These are phyloP conservation scores for Saprolegnia diclina DNA, from an alignment of 352 stramenopile genomes.

Conservation along the genomic window DNA sequence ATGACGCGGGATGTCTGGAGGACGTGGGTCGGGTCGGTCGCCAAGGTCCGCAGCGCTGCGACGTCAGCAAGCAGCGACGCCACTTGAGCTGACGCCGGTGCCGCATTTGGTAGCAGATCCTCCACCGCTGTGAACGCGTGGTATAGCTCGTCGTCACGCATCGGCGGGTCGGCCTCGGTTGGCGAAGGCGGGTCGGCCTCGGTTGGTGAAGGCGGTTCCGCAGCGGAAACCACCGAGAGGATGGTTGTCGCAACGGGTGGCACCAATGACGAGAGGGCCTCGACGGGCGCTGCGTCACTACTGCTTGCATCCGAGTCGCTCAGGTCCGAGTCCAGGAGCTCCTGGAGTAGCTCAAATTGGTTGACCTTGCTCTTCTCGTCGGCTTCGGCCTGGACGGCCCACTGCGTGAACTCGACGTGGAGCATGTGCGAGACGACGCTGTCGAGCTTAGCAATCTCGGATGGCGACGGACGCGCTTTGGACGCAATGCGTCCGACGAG, in stretches of 20 bases:
- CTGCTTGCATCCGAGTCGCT: not conserved
- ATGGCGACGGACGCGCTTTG: not conserved
- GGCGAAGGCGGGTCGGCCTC: not conserved
- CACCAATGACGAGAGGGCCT: not conserved
- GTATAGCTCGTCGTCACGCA: not conserved
- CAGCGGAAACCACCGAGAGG: too few species aligned
- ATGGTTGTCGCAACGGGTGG: not conserved
- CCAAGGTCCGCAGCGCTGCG: not conserved
- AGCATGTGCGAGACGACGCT: constrained; percentile 48
- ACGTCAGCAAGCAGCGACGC: not conserved
- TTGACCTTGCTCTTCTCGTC: not conserved
- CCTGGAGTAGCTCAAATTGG: constrained; percentile 9
- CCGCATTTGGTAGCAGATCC: too few species aligned
- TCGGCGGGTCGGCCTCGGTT: too few species aligned
- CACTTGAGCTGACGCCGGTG: not conserved
- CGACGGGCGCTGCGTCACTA: not conserved
- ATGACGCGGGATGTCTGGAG: constrained; percentile 52
- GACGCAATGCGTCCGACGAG: constrained; percentile 36
- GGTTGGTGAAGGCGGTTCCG: too few species aligned
- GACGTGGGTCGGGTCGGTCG: constrained; percentile 34
- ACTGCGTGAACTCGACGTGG: constrained; percentile 50
- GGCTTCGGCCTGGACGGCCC: constrained; percentile 22
- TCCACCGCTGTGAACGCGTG: not conserved
- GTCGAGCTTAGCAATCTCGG: constrained; percentile 34
- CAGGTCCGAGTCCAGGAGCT: constrained; percentile 3